Conservation (phyloP, 1,139 yeast genomes). For the Kodamaea ohmeri region DNA sequence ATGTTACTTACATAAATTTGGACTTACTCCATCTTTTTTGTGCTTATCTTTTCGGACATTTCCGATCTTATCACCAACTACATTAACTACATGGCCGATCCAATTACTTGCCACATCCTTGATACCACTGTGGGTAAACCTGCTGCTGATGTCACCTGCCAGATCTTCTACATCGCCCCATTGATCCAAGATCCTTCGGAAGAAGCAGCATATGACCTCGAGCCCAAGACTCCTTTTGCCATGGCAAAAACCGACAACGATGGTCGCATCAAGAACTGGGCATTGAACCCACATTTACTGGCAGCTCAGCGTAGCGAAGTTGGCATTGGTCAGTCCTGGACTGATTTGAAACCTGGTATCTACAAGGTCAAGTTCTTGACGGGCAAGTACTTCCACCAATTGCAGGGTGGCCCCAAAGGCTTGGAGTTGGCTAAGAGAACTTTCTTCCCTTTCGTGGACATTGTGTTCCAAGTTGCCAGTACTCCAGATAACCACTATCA, state of each 20-base stretch:
- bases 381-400: constrained; percentile 53
- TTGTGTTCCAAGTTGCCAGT: constrained; percentile 59
- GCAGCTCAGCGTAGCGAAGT: constrained; percentile 18
- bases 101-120: constrained; percentile 82
- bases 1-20: not conserved
- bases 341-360: constrained; percentile 50
- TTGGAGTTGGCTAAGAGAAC: constrained; percentile 31
- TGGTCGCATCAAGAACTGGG: constrained; percentile 77
- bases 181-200: constrained; percentile 24
- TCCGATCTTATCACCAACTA: not conserved
- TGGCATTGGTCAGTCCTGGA: constrained; percentile 45
- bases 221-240: constrained; percentile 47
- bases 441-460: constrained; percentile 84
- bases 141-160: constrained; percentile 64
- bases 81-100: constrained; percentile 27
- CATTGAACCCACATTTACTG: constrained; percentile 38
- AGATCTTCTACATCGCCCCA: constrained; percentile 43
- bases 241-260: constrained; percentile 68
- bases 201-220: constrained; percentile 23
- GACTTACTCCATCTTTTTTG: not conserved
- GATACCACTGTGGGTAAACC: constrained; percentile 86
- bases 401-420: constrained; percentile 17
- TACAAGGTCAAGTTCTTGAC: constrained; percentile 78
- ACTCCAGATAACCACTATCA: constrained; percentile 82
- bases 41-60: not conserved